Conservation (phyloP, 768 basidiomycete species). For the Amanita thiersii region DNA sequence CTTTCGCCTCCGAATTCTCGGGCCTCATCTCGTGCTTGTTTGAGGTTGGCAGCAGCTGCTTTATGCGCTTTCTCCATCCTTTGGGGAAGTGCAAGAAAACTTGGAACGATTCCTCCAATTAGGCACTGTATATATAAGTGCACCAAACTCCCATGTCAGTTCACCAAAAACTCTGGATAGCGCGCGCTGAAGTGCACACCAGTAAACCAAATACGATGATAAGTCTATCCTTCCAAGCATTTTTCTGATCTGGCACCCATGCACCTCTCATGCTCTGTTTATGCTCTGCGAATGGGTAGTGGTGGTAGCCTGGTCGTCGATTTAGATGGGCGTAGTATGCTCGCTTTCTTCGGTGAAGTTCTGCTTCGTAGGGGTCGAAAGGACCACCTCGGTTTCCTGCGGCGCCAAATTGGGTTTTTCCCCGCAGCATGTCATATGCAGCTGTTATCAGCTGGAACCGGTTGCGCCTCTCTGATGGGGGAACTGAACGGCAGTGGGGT, state of each 20-base stretch:
- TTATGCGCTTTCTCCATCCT: constrained; percentile 36
- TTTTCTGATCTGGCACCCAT: constrained; percentile 28
- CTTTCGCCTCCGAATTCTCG: constrained; percentile 45
- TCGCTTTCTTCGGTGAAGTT: constrained; percentile 42
- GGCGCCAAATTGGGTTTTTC: constrained; percentile 17
- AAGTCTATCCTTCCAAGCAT: constrained; percentile 43
- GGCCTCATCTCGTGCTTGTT: constrained; percentile 51
- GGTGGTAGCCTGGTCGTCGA: constrained; percentile 13
- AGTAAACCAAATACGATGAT: constrained; percentile 40
- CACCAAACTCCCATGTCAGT: background rate
- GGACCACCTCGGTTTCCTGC: background rate
- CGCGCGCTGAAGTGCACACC: constrained; percentile 34
- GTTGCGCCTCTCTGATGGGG: constrained; percentile 39
- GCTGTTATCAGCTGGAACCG: constrained; percentile 58
- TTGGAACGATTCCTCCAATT: constrained; percentile 35
- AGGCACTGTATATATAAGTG: constrained; percentile 13
- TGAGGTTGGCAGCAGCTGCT: constrained; percentile 48
- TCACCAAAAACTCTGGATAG: background rate
- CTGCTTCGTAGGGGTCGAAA: constrained; percentile 36
- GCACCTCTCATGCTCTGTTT: constrained; percentile 10
- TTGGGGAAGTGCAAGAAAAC: constrained; percentile 26
- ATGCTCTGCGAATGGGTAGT: constrained; percentile 10
- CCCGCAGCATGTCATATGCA: constrained; percentile 54
- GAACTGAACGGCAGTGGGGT: constrained; percentile 28
- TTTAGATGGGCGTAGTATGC: constrained; percentile 26